Conservation (phyloP, 2,329 filamentous ascomycete species). For the Neopestalotiopsis clavispora region DNA sequence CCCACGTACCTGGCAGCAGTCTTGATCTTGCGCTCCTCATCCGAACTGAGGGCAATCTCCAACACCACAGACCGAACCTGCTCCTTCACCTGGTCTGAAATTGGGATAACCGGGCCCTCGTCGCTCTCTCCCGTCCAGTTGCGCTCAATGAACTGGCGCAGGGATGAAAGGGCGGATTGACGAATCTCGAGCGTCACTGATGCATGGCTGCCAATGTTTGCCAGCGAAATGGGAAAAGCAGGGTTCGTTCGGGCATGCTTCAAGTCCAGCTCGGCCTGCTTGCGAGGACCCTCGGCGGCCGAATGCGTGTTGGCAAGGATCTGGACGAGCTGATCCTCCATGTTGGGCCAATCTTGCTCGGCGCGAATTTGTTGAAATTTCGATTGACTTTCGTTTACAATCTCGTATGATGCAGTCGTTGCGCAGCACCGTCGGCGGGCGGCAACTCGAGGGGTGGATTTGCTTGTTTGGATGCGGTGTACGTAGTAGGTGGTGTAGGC, state of each 20-base stretch:
- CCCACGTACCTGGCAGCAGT: slow-evolving; percentile 76
- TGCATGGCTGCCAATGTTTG: slow-evolving; percentile 79
- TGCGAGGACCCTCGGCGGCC: slow-evolving; percentile 75
- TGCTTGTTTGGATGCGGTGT: background rate
- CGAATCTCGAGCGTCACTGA: slow-evolving; percentile 76
- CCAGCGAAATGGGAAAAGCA: slow-evolving; percentile 79
- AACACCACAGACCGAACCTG: slow-evolving; percentile 77
- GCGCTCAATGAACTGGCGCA: slow-evolving; percentile 82
- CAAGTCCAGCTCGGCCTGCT: slow-evolving; percentile 84
- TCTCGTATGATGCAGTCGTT: background rate
- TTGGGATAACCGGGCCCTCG: slow-evolving; percentile 67
- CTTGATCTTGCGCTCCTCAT: slow-evolving; percentile 85
- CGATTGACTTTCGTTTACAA: background rate
- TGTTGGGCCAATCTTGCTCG: slow-evolving; percentile 44
- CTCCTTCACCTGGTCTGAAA: slow-evolving; percentile 75
- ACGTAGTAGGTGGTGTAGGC: background rate
- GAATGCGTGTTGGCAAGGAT: slow-evolving; percentile 88
- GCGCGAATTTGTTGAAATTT: background rate
- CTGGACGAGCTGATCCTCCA: slow-evolving; percentile 92
- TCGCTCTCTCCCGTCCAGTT: slow-evolving; percentile 83
- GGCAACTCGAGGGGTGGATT: background rate
- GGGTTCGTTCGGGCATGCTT: slow-evolving; percentile 70
- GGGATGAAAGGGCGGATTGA: slow-evolving; percentile 78
- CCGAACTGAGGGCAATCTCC: slow-evolving; percentile 74
- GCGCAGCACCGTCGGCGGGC: slow-evolving; percentile 4